Conservation (phyloP, 2,329 filamentous ascomycete species). For the Dryadomyces quercivorus region DNA sequence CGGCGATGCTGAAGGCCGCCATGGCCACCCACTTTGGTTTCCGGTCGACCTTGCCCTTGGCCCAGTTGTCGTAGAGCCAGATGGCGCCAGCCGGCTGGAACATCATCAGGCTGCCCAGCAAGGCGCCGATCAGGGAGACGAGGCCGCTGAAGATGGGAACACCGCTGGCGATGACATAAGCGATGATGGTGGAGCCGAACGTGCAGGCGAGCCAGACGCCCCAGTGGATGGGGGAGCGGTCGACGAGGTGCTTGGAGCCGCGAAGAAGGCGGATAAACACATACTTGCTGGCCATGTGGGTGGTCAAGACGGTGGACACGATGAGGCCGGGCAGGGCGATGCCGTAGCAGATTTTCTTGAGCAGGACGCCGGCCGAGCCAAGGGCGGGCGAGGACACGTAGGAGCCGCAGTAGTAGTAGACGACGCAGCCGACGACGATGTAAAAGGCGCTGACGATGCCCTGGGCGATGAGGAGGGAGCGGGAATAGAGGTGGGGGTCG, state of each 20-base stretch:
- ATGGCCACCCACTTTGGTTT: slow-evolving; percentile 1
- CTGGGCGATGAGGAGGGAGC: slow-evolving; percentile 1
- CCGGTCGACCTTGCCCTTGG: neutral
- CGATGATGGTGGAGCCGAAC: neutral
- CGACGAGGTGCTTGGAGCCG: slow-evolving; percentile 17
- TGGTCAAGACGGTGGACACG: slow-evolving; percentile 23
- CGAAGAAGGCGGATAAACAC: slow-evolving; percentile 20
- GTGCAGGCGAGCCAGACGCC: slow-evolving; percentile 18
- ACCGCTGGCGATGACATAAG: slow-evolving; percentile 3
- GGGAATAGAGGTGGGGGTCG: slow-evolving; percentile 24
- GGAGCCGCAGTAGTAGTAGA: slow-evolving; percentile 48
- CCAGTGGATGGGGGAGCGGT: slow-evolving; percentile 18
- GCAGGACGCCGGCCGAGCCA: slow-evolving; percentile 42
- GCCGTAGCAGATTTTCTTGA: slow-evolving; percentile 51
- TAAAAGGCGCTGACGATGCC: slow-evolving; percentile 32
- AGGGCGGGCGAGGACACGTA: slow-evolving; percentile 52
- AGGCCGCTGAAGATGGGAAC: slow-evolving; percentile 1
- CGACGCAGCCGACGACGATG: slow-evolving; percentile 47
- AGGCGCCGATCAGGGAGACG: slow-evolving; percentile 1
- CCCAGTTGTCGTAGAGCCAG: slow-evolving; percentile 5
- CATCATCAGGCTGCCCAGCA: slow-evolving; percentile 1
- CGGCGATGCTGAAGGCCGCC: slow-evolving; percentile 4
- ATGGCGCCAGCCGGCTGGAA: slow-evolving; percentile 3
- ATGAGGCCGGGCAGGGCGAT: slow-evolving; percentile 42
- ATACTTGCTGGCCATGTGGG: slow-evolving; percentile 17